A percentile compares a stretch with the other conserved stretches of the same genome.
phyloP scores from a whole-genome alignment of 352 stramenopile species.

The Globisporangium radiosum region DNA sequence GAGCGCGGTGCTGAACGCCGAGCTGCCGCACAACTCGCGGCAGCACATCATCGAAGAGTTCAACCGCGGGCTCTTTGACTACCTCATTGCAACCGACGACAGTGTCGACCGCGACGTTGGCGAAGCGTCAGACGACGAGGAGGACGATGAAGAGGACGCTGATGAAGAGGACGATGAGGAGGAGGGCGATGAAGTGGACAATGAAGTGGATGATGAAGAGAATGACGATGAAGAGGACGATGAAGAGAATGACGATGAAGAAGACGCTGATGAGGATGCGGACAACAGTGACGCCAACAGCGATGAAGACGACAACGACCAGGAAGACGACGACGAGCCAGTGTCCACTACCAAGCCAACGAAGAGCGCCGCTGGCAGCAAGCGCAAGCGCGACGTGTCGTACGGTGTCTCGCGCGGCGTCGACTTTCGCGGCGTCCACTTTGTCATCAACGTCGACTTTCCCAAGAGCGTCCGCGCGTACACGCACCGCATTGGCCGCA shows the following conservation, averaged over 20 bases:
- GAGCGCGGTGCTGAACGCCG: constrained; percentile 96
- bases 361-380: constrained; percentile 37
- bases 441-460: constrained; percentile 99
- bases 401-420: constrained; percentile 97
- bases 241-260: constrained; percentile 31
- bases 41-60: constrained; percentile 96
- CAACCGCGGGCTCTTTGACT: constrained; percentile 97
- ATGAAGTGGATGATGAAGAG: constrained; percentile 41
- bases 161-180: constrained; percentile 33
- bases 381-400: constrained; percentile 74
- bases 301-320: constrained; percentile 27
- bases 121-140: constrained; percentile 52
- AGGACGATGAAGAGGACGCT: constrained; percentile 68
- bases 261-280: constrained; percentile 72
- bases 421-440: constrained; percentile 97
- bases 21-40: constrained; percentile 96
- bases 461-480: constrained; percentile 93
- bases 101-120: constrained; percentile 87
- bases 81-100: constrained; percentile 98
- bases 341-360: constrained; percentile 6
- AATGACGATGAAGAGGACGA: constrained; percentile 31
- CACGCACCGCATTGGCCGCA: constrained; percentile 97
- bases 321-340: constrained; percentile 18
- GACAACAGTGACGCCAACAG: constrained; percentile 22
- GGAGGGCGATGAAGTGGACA: constrained; percentile 32